These are phyloP conservation scores for Globisporangium orthogonon DNA, from an alignment of 352 stramenopile genomes.

Conservation along the genomic window DNA sequence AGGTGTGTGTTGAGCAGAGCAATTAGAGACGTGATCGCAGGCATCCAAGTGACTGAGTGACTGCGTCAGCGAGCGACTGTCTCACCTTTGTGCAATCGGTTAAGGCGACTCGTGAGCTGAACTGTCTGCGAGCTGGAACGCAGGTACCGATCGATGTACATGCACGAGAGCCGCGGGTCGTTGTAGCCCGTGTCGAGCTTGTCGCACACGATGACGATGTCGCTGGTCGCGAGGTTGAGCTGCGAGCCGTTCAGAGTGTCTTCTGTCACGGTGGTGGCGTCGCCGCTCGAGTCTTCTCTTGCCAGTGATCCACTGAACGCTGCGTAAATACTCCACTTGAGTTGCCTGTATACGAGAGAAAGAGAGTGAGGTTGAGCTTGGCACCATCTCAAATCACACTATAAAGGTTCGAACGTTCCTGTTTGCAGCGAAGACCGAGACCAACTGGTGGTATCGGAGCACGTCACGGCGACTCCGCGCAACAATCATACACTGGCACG, in stretches of 20 bases:
- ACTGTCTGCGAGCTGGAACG: slow-evolving; percentile 58
- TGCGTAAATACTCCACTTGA: slow-evolving; percentile 61
- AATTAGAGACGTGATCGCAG: neutral
- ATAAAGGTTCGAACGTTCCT: slow-evolving; percentile 20
- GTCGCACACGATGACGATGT: slow-evolving; percentile 81
- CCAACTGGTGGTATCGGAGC: slow-evolving; percentile 62
- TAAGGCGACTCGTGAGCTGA: slow-evolving; percentile 79
- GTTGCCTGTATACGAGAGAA: slow-evolving; percentile 14
- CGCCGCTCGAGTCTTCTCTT: slow-evolving; percentile 10
- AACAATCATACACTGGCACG: slow-evolving; percentile 69
- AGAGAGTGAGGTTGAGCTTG: neutral
- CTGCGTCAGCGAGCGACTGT: neutral
- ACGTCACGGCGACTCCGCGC: slow-evolving; percentile 71
- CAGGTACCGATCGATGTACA: slow-evolving; percentile 83
- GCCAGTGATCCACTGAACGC: slow-evolving; percentile 54
- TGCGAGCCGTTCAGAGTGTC: slow-evolving; percentile 55
- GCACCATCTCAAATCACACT: neutral
- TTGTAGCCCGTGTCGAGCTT: slow-evolving; percentile 87
- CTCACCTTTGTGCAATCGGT: slow-evolving; percentile 46
- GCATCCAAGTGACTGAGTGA: neutral
- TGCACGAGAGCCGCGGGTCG: slow-evolving; percentile 57
- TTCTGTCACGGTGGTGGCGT: slow-evolving; percentile 34
- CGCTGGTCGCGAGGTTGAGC: slow-evolving; percentile 43
- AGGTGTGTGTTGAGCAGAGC: neutral
- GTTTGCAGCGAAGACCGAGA: slow-evolving; percentile 49